These are phyloP conservation scores for Fragaria nilgerrensis DNA, from an alignment of 306 rosid genomes.

Conservation along the genomic window DNA sequence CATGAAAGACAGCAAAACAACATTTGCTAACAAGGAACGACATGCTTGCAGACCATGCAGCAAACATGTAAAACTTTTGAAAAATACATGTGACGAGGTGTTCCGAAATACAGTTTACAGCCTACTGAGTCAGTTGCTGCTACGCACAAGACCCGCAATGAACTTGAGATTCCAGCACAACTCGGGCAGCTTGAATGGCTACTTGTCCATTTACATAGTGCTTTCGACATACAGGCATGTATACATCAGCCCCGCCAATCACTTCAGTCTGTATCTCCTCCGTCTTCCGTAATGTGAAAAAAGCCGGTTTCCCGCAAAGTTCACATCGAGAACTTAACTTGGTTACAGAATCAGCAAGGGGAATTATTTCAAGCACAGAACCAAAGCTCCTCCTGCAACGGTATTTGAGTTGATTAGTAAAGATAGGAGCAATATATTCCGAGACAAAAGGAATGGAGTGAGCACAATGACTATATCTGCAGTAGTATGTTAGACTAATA, in stretches of 20 bases:
- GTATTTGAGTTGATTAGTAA: conserved; percentile 22
- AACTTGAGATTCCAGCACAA: conserved; percentile 35
- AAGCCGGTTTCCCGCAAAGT: conserved; percentile 40
- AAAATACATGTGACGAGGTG: neutral
- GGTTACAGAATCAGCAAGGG: conserved; percentile 47
- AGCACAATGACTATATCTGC: neutral
- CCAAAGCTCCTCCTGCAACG: conserved; percentile 81
- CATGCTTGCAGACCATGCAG: neutral
- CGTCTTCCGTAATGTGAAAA: conserved; percentile 43
- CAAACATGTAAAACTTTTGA: neutral
- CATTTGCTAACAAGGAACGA: neutral
- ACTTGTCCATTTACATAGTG: conserved; percentile 44
- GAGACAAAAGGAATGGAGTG: neutral
- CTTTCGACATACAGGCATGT: conserved; percentile 50
- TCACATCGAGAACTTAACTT: conserved; percentile 44
- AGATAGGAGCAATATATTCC: neutral
- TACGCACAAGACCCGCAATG: conserved; percentile 10
- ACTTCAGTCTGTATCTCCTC: conserved; percentile 40
- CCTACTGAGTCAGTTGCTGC: neutral
- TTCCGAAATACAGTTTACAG: neutral
- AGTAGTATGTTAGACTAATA: neutral
- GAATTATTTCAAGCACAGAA: conserved; percentile 52
- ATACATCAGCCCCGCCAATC: conserved; percentile 42
- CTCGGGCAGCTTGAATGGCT: conserved; percentile 41
- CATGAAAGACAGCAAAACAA: neutral